These are phyloP conservation scores for Podospora anserina DNA, from an alignment of 495 filamentous ascomycete genomes.

Conservation along the genomic window DNA sequence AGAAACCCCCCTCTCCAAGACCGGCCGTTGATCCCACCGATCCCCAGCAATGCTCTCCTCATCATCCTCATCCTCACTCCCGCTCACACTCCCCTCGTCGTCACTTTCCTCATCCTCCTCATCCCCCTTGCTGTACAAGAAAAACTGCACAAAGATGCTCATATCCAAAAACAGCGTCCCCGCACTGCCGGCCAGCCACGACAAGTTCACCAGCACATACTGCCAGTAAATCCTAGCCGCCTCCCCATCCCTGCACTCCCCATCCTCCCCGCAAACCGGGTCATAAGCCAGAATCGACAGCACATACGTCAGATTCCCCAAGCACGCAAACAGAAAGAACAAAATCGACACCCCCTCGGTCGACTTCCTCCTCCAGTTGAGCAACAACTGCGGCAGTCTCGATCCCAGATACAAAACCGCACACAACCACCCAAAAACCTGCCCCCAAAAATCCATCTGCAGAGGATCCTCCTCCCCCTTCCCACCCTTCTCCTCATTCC, in stretches of 20 bases:
- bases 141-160: constrained; percentile 88
- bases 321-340: constrained; percentile 94
- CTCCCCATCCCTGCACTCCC: constrained; percentile 55
- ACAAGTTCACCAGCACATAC: constrained; percentile 83
- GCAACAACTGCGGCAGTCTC: constrained; percentile 79
- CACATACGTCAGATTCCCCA: constrained; percentile 92
- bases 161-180: constrained; percentile 82
- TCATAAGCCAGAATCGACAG: constrained; percentile 86
- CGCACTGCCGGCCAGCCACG: constrained; percentile 84
- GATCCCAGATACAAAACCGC: constrained; percentile 85
- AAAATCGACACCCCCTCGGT: constrained; percentile 88
- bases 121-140: constrained; percentile 60
- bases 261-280: constrained; percentile 50
- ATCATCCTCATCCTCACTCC: constrained; percentile 19
- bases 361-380: constrained; percentile 84
- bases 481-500: constrained; percentile 13
- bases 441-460: constrained; percentile 69
- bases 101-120: constrained; percentile 26
- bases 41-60: constrained; percentile 31
- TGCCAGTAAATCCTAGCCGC: constrained; percentile 58
- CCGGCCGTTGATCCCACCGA: constrained; percentile 37
- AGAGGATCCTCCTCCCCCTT: constrained; percentile 40
- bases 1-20: constrained; percentile 37
- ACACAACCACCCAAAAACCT: constrained; percentile 82
- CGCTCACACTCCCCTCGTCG: constrained; percentile 7